Base-by-base conservation (phyloP, 345 rosid species). In the Viola odorata region DNA sequence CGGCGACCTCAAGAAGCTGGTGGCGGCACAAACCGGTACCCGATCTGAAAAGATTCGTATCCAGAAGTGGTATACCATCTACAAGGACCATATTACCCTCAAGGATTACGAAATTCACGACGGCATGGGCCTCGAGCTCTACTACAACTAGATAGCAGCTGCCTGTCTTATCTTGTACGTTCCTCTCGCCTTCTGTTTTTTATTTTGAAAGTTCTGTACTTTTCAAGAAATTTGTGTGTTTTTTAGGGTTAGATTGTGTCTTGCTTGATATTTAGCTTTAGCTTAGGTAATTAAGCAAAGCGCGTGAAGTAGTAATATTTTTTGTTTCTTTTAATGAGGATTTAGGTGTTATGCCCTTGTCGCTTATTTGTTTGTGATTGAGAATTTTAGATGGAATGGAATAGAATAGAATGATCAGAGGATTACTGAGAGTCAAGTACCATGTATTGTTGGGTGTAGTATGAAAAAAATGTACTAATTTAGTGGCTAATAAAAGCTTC, bases 11-110 rank as follows among this genome's bases (percentile, higher is more conserved):
- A 76, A 72, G 70, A 76, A 76, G 68, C 80, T 76, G 39, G 76
- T 71, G 51, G 80, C 76, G 23, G 80, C 80, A 0, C 76, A 76
- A 65, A 76, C 77, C 9, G 80, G 80, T 1, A 76, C 73, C 39
- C 65, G 85, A 38, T 66, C 82, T 0, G 78, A 81, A 60, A 81
- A 81, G 82, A 78, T 81, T 14, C 57, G 82, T 37, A 74, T 78
- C 55, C 78, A 78, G 71, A 78, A 78, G 67, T 78, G 81, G 81
- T 78, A 78, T 42, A 74, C 45, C 57, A 47, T 74, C 37, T 78
- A 78, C 45, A 78, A 78, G 38, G 75, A 72, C 57, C 75, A 72
- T 50, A 73, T 73, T 14, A 73, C 77, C 40, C 77, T 73, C 37
- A 64, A 41, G 52, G 77, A 73, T 56, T 73, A 73, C 15, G 77